Evolutionary conservation across 192 early-diverging fungal species (phyloP).

Genomic region (Mortierella antarctica): DNA sequence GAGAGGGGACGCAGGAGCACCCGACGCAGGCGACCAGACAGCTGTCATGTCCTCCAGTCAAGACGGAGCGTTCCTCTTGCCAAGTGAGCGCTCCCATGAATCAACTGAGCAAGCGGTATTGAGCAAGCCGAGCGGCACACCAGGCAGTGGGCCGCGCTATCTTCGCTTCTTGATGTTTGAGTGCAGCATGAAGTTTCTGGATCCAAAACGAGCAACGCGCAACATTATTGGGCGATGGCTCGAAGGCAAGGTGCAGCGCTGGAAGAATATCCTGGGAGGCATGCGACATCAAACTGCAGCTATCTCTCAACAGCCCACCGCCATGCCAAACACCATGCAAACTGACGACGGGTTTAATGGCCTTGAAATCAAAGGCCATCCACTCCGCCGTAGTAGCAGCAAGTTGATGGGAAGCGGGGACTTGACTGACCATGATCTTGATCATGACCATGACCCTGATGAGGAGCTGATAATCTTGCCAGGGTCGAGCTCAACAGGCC

Average conservation of each 20-base stretch:
- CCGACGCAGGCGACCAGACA: too few relatives aligned
- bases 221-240: slow-evolving; percentile 47
- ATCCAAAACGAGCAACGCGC: slow-evolving; percentile 39
- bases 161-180: slow-evolving; percentile 25
- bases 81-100: too few relatives aligned
- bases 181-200: slow-evolving; percentile 55
- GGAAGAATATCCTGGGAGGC: slow-evolving; percentile 33
- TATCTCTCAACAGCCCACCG: neutral
- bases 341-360: neutral
- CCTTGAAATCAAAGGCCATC: too few relatives aligned
- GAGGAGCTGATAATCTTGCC: too few relatives aligned
- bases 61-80: too few relatives aligned
- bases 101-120: neutral
- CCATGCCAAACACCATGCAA: neutral
- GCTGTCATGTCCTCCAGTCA: too few relatives aligned
- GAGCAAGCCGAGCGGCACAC: neutral
- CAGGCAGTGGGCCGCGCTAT: slow-evolving; percentile 23
- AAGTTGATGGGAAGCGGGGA: too few relatives aligned
- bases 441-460: too few relatives aligned
- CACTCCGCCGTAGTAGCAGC: neutral
- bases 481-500: too few relatives aligned
- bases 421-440: too few relatives aligned
- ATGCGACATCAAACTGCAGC: neutral
- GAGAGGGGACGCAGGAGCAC: too few relatives aligned
- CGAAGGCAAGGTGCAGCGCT: slow-evolving; percentile 45